Conservation (phyloP, 2,329 filamentous ascomycete species). For the Lachnellula cervina region DNA sequence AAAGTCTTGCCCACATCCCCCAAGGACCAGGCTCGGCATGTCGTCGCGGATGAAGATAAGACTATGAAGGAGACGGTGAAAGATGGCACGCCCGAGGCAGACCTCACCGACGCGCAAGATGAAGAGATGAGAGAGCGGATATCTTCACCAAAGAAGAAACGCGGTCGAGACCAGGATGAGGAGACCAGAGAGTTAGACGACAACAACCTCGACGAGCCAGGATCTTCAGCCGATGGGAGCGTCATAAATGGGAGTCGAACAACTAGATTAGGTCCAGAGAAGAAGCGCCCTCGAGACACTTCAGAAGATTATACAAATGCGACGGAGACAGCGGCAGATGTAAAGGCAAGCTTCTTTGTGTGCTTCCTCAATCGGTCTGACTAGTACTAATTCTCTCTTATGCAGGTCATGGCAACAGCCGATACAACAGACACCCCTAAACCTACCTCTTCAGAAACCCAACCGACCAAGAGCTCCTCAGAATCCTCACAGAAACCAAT, state of each 20-base stretch:
- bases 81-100: slow-evolving; percentile 27
- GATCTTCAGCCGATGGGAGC: slow-evolving; percentile 39
- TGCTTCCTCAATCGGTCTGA: background rate
- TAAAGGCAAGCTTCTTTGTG: slow-evolving; percentile 16
- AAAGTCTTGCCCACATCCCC: slow-evolving; percentile 22
- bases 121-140: slow-evolving; percentile 45
- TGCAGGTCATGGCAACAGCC: slow-evolving; percentile 9
- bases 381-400: slow-evolving; percentile 6
- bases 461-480: slow-evolving; percentile 9
- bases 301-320: slow-evolving; percentile 28
- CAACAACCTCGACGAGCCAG: slow-evolving; percentile 33
- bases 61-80: slow-evolving; percentile 22
- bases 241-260: slow-evolving; percentile 31
- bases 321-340: slow-evolving; percentile 20
- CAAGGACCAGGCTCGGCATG: slow-evolving; percentile 27
- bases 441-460: slow-evolving; percentile 4
- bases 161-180: slow-evolving; percentile 40
- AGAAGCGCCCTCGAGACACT: slow-evolving; percentile 56
- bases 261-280: slow-evolving; percentile 54
- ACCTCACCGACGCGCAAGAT: slow-evolving; percentile 36
- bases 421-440: slow-evolving; percentile 5
- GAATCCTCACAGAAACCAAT: slow-evolving; percentile 14
- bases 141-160: slow-evolving; percentile 62
- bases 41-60: slow-evolving; percentile 28
- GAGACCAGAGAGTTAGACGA: slow-evolving; percentile 36